phyloP scores from a whole-genome alignment of 140 eudicot genomes.

The Senecio squalidus region DNA sequence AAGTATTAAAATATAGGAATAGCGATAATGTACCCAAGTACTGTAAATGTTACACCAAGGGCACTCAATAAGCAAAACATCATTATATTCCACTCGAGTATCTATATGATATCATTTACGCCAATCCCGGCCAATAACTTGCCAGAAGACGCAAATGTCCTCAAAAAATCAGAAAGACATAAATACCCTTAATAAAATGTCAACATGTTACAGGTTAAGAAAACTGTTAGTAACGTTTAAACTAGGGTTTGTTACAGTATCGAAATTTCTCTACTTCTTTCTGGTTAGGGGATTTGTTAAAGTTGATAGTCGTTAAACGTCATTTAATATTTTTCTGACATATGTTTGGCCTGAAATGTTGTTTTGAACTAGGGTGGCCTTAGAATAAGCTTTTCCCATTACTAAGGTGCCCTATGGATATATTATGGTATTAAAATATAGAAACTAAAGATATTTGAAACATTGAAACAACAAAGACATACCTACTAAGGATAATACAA shows the following conservation, averaged over 20 bases:
- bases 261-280: too few species aligned
- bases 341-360: not conserved
- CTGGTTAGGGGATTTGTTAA: too few species aligned
- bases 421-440: too few species aligned
- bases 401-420: too few species aligned
- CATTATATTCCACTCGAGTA: not conserved
- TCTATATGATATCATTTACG: not conserved
- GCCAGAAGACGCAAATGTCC: not conserved
- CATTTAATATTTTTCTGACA: too few species aligned
- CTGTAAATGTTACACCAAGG: not conserved
- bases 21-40: not conserved
- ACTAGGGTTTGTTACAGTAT: not conserved
- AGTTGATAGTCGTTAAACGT: too few species aligned
- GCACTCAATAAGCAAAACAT: not conserved
- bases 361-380: not conserved
- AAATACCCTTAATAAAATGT: not conserved
- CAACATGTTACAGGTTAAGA: not conserved
- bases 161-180: not conserved
- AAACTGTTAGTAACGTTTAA: not conserved
- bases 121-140: not conserved
- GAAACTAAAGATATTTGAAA: not conserved
- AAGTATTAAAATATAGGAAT: too few species aligned
- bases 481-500: slow-evolving; percentile 78
- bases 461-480: slow-evolving; percentile 11
- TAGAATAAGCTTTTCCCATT: not conserved